Conservation (phyloP, 2,329 filamentous ascomycete species). For the Talaromyces islandicus region DNA sequence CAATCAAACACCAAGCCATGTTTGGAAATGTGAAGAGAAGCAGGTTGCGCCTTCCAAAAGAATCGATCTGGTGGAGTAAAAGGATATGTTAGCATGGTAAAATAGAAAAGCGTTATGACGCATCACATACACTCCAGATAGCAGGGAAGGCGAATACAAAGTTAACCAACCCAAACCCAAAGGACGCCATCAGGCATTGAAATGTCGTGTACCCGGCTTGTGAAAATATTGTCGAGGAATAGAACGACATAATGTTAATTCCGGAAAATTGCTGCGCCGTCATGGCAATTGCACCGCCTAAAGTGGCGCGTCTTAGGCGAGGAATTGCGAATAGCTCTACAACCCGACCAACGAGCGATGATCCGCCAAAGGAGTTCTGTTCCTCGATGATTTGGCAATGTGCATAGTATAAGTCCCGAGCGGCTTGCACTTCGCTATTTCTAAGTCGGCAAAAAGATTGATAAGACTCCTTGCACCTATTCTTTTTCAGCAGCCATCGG, state of each 20-base stretch:
- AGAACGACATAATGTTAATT: slow-evolving; percentile 72
- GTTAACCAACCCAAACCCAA: slow-evolving; percentile 61
- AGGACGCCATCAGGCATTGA: slow-evolving; percentile 56
- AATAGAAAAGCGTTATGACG: background rate
- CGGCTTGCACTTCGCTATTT: slow-evolving; percentile 55
- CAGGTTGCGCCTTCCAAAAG: slow-evolving; percentile 57
- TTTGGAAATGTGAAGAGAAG: slow-evolving; percentile 62
- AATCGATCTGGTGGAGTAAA: slow-evolving; percentile 46
- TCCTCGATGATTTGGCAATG: slow-evolving; percentile 47
- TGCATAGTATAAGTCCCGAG: slow-evolving; percentile 58
- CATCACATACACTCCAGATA: slow-evolving; percentile 52
- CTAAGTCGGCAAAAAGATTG: slow-evolving; percentile 52
- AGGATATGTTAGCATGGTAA: slow-evolving; percentile 18
- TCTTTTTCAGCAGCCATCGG: slow-evolving; percentile 63
- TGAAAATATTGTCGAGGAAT: slow-evolving; percentile 54
- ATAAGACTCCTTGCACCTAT: slow-evolving; percentile 55
- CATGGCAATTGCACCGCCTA: slow-evolving; percentile 76
- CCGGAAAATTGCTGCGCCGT: slow-evolving; percentile 67
- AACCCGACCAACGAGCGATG: slow-evolving; percentile 59
- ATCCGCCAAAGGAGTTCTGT: slow-evolving; percentile 33
- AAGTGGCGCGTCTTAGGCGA: slow-evolving; percentile 55
- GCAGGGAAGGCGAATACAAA: slow-evolving; percentile 60
- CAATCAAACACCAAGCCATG: slow-evolving; percentile 63
- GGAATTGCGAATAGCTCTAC: slow-evolving; percentile 45
- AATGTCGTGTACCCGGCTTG: slow-evolving; percentile 52